Conservation (phyloP, 106 monocot genomes). For the Ottelia alismoides region DNA sequence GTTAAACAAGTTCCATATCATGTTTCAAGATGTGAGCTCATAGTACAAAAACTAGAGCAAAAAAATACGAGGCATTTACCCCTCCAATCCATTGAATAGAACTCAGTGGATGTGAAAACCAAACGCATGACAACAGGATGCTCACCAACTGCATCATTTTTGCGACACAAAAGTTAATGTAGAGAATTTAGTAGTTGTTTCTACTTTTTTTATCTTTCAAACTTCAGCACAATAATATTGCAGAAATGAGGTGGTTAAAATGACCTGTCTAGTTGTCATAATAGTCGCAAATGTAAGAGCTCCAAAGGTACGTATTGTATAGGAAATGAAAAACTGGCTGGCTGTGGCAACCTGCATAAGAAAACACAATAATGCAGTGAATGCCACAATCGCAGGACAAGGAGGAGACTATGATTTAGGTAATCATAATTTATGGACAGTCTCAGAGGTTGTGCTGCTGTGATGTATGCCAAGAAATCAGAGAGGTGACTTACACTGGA, state of each 20-base stretch:
- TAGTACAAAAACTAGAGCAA: background rate
- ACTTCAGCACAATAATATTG: constrained; percentile 9
- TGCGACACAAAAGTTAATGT: too few relatives aligned
- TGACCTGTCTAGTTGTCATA: constrained; percentile 99
- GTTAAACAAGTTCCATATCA: background rate
- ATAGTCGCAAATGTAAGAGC: constrained; percentile 97
- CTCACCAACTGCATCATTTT: constrained; percentile 90
- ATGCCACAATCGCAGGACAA: too few relatives aligned
- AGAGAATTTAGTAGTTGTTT: too few relatives aligned
- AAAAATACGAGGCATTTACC: constrained; percentile 44
- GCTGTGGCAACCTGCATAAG: constrained; percentile 73
- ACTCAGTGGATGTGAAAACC: constrained; percentile 95
- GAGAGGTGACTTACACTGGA: constrained; percentile 51
- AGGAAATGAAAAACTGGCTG: constrained; percentile 97
- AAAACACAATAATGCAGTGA: background rate
- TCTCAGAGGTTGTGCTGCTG: too few relatives aligned
- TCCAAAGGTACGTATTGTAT: constrained; percentile 94
- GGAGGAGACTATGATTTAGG: too few relatives aligned
- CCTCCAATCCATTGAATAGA: constrained; percentile 75
- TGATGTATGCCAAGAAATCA: too few relatives aligned
- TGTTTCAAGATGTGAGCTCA: too few relatives aligned
- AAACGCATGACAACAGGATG: constrained; percentile 85
- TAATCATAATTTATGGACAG: background rate
- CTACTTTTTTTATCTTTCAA: too few relatives aligned
- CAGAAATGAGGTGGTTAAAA: background rate